Evolutionary conservation across 140 eudicot species (phyloP), one percentile per base, ranked within the genome.

Genomic region (Senecio squalidus): DNA sequence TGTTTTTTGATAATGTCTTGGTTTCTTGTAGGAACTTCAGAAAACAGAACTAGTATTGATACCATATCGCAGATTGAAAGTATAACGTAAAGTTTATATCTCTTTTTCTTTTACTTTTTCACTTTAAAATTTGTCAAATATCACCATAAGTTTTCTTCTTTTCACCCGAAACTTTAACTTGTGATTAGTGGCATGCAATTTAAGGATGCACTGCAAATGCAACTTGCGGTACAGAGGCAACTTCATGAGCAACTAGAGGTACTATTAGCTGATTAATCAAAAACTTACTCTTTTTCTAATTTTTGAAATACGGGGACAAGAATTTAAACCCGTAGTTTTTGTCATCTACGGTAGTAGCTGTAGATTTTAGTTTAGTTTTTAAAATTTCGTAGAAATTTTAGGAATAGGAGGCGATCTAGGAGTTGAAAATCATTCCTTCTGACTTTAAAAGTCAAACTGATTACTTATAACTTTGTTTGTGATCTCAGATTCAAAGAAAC

Each of bases 201-300:
- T 31, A 82, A 59, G 66, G 95, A 85, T 50, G 85, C 92, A n/a
- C 65, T 86, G 27, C 84, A 82, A 58, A 54, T 74, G 62, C 92
- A 86, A 60, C 78, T 86, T 16, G 95, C 78, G 31, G 81, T 79
- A 11, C 95, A 86, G 58, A 74, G 80, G 79, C 83, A 69, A 34
- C 95, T 86, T 55, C 92, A 80, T 48, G 95, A 86, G 51, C 92
- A 86, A 58, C 62, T 86, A 69, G 95, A 86, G 83, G 36, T 30
- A 30, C n/a, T n/a, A 27, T 27, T 10, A 28, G n/a, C n/a, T n/a
- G n/a, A n/a, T n/a, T n/a, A n/a, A n/a, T n/a, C n/a, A n/a, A n/a
- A n/a, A n/a, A n/a, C n/a, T n/a, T n/a, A n/a, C n/a, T n/a, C n/a
- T n/a, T n/a, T n/a, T n/a, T n/a, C n/a, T n/a, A n/a, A n/a, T n/a